Percentiles rank a stretch among this genome's conserved stretches.
Conservation (phyloP, 768 basidiomycete genomes). For the Aureoboletus auriporus region DNA sequence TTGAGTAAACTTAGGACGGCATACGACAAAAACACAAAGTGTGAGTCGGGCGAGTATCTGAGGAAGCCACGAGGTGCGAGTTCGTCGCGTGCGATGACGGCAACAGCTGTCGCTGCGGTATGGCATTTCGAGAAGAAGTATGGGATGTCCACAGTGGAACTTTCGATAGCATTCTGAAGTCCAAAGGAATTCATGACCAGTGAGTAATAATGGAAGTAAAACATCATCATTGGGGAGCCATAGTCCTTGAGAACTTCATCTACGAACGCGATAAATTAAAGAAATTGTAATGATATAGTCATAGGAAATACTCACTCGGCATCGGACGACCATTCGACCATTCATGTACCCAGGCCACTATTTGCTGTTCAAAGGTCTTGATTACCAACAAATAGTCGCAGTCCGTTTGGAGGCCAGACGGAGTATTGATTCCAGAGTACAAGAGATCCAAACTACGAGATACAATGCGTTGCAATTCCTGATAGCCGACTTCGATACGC, state of each 20-base stretch:
- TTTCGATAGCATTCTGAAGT: conserved; percentile 91
- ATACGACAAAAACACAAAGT: conserved; percentile 90
- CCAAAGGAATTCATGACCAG: conserved; percentile 95
- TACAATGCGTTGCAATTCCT: conserved; percentile 87
- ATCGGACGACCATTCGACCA: conserved; percentile 29
- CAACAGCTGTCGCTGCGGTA: conserved; percentile 65
- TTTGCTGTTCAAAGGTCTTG: conserved; percentile 80
- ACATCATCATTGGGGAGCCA: conserved; percentile 40
- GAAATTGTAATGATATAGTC: not conserved
- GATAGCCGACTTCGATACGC: conserved; percentile 2
- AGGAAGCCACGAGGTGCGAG: conserved; percentile 74
- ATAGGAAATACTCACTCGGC: conserved; percentile 14
- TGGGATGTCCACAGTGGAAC: conserved; percentile 63
- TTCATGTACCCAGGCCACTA: conserved; percentile 59
- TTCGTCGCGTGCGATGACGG: conserved; percentile 70
- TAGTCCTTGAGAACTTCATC: conserved; percentile 29
- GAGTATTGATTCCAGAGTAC: conserved; percentile 75
- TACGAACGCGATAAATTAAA: conserved; percentile 7
- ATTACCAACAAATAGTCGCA: conserved; percentile 84
- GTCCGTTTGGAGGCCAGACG: conserved; percentile 79
- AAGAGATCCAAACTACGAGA: conserved; percentile 87
- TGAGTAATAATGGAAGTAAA: conserved; percentile 82
- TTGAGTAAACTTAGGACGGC: conserved; percentile 90
- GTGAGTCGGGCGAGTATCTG: conserved; percentile 84
- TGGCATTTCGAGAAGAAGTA: conserved; percentile 84